phyloP scores from a whole-genome alignment of 352 stramenopile species.

The Halophytophthora batemanensis region DNA sequence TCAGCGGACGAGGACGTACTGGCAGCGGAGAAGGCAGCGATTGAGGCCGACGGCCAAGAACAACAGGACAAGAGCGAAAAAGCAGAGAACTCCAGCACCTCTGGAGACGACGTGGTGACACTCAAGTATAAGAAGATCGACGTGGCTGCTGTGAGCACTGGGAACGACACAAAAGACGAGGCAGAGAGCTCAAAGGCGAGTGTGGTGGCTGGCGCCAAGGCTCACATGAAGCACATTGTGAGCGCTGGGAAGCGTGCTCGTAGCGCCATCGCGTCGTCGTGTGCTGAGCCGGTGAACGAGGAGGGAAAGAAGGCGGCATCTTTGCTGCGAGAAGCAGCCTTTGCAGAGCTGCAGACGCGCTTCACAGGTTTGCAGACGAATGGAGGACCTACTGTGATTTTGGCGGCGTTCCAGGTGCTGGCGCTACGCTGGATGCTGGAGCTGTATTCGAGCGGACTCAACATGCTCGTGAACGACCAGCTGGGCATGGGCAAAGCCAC shows the following conservation, averaged over 20 bases:
- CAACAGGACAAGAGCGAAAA: constrained; percentile 22
- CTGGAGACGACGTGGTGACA: constrained; percentile 11
- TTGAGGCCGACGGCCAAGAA: constrained; percentile 17
- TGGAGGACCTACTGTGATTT: constrained; percentile 34
- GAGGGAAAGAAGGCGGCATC: constrained; percentile 8
- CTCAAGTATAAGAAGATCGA: constrained; percentile 47
- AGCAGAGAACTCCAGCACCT: background rate
- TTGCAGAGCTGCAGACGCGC: constrained; percentile 26
- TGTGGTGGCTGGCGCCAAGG: constrained; percentile 22
- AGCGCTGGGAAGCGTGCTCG: constrained; percentile 41
- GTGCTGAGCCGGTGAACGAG: constrained; percentile 4
- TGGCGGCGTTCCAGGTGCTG: constrained; percentile 74
- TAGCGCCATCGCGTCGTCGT: constrained; percentile 37
- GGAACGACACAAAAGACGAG: constrained; percentile 11
- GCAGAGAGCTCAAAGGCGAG: constrained; percentile 12
- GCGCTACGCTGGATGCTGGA: constrained; percentile 82
- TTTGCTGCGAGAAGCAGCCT: constrained; percentile 20
- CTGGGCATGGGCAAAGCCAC: constrained; percentile 83
- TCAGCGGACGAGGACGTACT: constrained; percentile 10
- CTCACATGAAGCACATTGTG: constrained; percentile 44
- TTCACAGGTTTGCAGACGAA: constrained; percentile 20
- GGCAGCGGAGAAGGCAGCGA: constrained; percentile 7
- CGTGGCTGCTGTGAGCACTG: constrained; percentile 12
- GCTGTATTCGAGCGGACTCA: constrained; percentile 56
- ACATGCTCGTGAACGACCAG: constrained; percentile 84